Conservation (phyloP, 192 early-diverging fungal species). For the Geranomyces variabilis region DNA sequence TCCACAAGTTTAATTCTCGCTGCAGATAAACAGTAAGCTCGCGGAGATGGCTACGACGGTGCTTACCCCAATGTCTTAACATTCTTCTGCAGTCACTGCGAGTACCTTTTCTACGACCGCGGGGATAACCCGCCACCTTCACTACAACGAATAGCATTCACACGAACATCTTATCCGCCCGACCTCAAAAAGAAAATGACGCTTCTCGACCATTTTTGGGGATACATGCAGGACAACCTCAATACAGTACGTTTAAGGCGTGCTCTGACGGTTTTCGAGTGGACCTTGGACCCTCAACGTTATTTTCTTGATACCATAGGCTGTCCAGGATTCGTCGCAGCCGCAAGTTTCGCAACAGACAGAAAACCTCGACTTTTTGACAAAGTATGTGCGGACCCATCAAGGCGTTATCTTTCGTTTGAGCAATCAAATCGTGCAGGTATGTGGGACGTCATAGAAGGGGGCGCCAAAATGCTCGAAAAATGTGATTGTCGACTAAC, state of each 20-base stretch:
- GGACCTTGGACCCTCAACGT: background rate
- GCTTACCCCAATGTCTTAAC: background rate
- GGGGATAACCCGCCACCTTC: slow-evolving; percentile 14
- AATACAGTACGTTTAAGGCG: slow-evolving; percentile 23
- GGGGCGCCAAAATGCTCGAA: background rate
- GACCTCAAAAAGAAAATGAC: slow-evolving; percentile 65
- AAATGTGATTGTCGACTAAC: too few relatives aligned
- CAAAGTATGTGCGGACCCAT: slow-evolving; percentile 68
- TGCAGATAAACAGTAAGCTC: slow-evolving; percentile 56
- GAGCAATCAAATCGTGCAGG: slow-evolving; percentile 71
- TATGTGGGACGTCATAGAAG: slow-evolving; percentile 24
- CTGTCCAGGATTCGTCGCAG: background rate
- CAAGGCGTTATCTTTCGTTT: slow-evolving; percentile 68
- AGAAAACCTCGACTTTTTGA: slow-evolving; percentile 52
- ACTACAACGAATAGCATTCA: slow-evolving; percentile 46
- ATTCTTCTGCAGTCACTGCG: slow-evolving; percentile 40
- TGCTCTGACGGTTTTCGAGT: background rate
- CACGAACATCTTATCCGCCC: slow-evolving; percentile 47
- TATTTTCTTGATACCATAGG: background rate
- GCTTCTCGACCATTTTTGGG: slow-evolving; percentile 59
- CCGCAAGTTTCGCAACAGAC: background rate
- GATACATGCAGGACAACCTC: slow-evolving; percentile 67
- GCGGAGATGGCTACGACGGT: background rate
- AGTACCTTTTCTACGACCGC: slow-evolving; percentile 49
- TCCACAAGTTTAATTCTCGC: slow-evolving; percentile 72